Evolutionary conservation across 306 rosid genomes (phyloP).

Genomic region (Cucurbita maxima): DNA sequence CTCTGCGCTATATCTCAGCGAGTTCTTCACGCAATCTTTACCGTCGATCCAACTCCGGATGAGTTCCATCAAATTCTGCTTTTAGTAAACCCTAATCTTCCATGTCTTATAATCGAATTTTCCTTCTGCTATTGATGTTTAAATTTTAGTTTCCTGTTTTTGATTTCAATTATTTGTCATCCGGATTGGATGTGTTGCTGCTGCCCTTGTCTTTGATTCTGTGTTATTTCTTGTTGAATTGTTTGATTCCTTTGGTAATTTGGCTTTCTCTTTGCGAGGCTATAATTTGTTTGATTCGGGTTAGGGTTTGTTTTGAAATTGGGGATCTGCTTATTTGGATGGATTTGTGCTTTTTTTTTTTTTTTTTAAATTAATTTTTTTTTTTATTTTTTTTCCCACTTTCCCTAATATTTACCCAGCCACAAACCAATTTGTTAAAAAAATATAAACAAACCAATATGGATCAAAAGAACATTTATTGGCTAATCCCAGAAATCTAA

Average conservation of each 20-base stretch:
- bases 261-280: background rate
- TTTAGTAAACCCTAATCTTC: conserved; percentile 8
- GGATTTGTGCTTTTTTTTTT: background rate
- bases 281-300: background rate
- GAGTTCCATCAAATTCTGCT: background rate
- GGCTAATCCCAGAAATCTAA: no score
- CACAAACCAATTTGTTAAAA: no score
- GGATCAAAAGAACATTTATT: no score
- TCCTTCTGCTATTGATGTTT: background rate
- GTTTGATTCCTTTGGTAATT: background rate
- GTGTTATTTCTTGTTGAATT: background rate
- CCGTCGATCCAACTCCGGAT: background rate
- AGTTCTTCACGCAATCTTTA: background rate
- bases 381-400: no score
- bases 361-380: no score
- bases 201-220: background rate
- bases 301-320: background rate
- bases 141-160: background rate
- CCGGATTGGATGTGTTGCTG: background rate
- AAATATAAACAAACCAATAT: no score
- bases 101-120: background rate
- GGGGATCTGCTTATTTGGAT: conserved; percentile 2
- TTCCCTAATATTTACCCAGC: no score
- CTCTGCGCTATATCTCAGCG: background rate
- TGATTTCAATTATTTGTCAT: background rate